phyloP scores from a whole-genome alignment of 164 flowering plant genomes.

The Chimonanthus salicifolius region DNA sequence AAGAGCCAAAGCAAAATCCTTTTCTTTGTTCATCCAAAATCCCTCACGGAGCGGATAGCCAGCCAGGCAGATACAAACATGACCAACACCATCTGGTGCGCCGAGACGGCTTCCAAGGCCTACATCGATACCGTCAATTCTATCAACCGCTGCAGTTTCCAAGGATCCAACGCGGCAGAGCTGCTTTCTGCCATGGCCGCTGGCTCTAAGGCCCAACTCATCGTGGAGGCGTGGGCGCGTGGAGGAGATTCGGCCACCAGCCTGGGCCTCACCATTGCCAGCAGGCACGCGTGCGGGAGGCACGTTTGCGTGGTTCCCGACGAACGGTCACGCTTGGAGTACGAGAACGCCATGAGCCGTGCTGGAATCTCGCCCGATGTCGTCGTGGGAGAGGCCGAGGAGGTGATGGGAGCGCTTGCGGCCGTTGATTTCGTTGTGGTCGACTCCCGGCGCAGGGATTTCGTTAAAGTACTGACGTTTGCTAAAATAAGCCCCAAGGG shows the following conservation, averaged over 20 bases:
- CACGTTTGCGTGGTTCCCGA: slow-evolving; percentile 79
- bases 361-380: slow-evolving; percentile 41
- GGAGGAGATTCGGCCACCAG: slow-evolving; percentile 53
- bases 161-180: slow-evolving; percentile 49
- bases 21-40: not conserved
- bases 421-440: slow-evolving; percentile 80
- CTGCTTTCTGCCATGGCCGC: slow-evolving; percentile 57
- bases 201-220: slow-evolving; percentile 42
- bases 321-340: slow-evolving; percentile 49
- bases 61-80: slow-evolving; percentile 19
- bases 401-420: slow-evolving; percentile 35
- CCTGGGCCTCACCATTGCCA: slow-evolving; percentile 59
- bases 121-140: slow-evolving; percentile 74
- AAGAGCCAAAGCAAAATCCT: not conserved
- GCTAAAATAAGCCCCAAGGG: slow-evolving; percentile 56
- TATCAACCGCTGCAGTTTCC: slow-evolving; percentile 31
- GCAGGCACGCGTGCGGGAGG: slow-evolving; percentile 52
- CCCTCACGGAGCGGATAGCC: not conserved
- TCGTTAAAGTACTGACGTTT: slow-evolving; percentile 33
- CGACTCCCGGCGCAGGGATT: slow-evolving; percentile 46
- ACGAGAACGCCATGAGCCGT: slow-evolving; percentile 28
- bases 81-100: slow-evolving; percentile 68
- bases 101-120: slow-evolving; percentile 73
- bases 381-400: slow-evolving; percentile 58
- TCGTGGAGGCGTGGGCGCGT: slow-evolving; percentile 55